Base-by-base conservation (phyloP, 768 basidiomycete genomes). In the Cubamyces sp. region DNA sequence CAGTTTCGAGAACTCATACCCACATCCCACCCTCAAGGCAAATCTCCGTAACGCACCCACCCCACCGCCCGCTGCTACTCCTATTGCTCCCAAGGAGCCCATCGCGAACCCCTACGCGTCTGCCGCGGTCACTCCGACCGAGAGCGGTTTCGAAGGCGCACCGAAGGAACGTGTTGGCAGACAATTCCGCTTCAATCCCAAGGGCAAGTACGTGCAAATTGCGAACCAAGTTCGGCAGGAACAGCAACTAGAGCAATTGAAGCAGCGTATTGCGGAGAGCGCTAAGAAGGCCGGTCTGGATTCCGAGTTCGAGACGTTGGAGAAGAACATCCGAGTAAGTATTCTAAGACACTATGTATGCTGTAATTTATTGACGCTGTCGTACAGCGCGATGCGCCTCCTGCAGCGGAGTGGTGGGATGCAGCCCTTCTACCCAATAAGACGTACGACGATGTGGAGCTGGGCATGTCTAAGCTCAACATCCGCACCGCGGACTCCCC, bases 361-460 rank as follows among this genome's bases (percentile, higher is more conserved):
- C 34, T 16, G 5, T 14, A 42, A 28, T 40, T 7, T 34, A 11
- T 34, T 52, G 16, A 48, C 26, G 15, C 42, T 1, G 9, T 19
- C 2, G 6, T n/a, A 7, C 67, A 96, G 90, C 82, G 95, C 46
- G 85, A 86, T 57, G 84, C 92, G 0, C 97, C 96, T 7, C 96
- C 96, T 0, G 88, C 85, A 5, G 84, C 88, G 4, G 97, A 98
- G 74, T 99, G 97, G 97, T 99, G 97, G 97, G 97, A 99, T 75
- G 87, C 84, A 21, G 83, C 92, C 0, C 78, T 98, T 15, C 77
- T 99, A 11, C 91, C 92, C 0, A 87, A 80, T 67, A 88, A 90
- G 76, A 82, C 78, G 4, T 98, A 98, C 73, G 83, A 85, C 47
- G 94, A 96, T 60, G 73, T 96, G 52, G 75, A 76, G 2, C 73